Base-by-base conservation (phyloP, 441 rosid genomes). In the Jatropha podagrica region DNA sequence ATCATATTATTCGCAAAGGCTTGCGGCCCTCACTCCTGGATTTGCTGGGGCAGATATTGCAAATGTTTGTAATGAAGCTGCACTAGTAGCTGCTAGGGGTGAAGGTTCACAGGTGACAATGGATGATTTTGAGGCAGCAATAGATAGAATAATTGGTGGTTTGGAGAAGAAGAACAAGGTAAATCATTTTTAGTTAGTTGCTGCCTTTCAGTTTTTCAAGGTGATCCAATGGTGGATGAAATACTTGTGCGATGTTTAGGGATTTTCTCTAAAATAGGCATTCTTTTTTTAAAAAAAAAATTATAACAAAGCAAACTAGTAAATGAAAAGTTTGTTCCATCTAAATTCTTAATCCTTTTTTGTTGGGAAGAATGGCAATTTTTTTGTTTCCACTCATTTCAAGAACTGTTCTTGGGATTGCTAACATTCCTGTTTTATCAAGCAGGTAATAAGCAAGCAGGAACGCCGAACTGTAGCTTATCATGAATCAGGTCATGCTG, bases 21-120 rank as follows among this genome's bases (percentile, higher is more conserved):
- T 90, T 72, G 93, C 91, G 59, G 90, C 95, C 67, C 89, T 90
- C 52, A 87, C 93, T 65, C 91, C 93, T 72, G 93, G 95, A 74
- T 89, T 91, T 79, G 88, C 89, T 68, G 91, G 93, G 70, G 93
- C 92, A n/a, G 95, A 91, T 80, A 91, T 89, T 72, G 93, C 93
- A 18, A 88, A 91, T 80, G 92, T 91, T 72, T 86, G 91, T 78
- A 91, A 88, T 74, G 93, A 89, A 84, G 96, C 93, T 76, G 93
- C 92, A 81, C 74, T 91, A 78, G 86, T 91, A 72, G 92, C 90
- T 61, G 92, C 91, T 55, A 88, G 93, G 83, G 67, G 65, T 15
- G 93, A 89, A 76, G 74, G 82, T 68, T 37, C 78, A 2, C 78
- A 67, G 81, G 81, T 91, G 60, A 84, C 83, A 0, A 86, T 87